These are phyloP conservation scores for Geopyxis carbonaria DNA, from an alignment of 495 filamentous ascomycete genomes.

Conservation along the genomic window DNA sequence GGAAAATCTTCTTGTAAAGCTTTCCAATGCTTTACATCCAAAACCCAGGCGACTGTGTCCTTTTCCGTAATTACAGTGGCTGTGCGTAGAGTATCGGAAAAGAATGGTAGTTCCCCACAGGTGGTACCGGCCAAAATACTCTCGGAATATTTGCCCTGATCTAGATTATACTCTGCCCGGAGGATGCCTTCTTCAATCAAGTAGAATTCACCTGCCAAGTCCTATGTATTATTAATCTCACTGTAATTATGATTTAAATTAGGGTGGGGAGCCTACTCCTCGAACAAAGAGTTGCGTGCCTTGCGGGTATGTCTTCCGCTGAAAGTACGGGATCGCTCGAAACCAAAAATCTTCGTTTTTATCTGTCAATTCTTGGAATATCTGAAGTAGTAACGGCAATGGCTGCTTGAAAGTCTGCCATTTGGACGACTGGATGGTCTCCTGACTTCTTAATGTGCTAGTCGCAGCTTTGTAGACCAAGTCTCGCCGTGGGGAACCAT, in stretches of 20 bases:
- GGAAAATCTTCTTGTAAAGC: constrained; percentile 48
- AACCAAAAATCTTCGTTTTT: constrained; percentile 94
- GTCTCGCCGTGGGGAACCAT: constrained; percentile 57
- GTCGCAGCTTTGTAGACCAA: constrained; percentile 64
- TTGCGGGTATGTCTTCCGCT: constrained; percentile 42
- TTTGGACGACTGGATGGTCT: constrained; percentile 35
- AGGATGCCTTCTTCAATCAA: constrained; percentile 82
- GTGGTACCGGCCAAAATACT: constrained; percentile 83
- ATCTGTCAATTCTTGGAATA: constrained; percentile 67
- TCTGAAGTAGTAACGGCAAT: constrained; percentile 75
- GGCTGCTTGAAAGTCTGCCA: constrained; percentile 82
- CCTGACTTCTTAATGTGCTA: constrained; percentile 45
- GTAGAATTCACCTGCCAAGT: constrained; percentile 52
- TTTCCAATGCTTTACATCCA: constrained; percentile 53
- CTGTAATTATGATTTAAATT: neutral
- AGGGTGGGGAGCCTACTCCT: constrained; percentile 35
- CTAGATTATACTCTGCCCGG: constrained; percentile 70
- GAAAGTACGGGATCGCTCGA: constrained; percentile 53
- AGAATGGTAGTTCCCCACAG: constrained; percentile 91
- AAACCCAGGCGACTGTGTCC: constrained; percentile 64
- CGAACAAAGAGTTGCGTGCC: constrained; percentile 60
- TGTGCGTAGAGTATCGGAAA: constrained; percentile 70
- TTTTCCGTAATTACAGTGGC: constrained; percentile 71
- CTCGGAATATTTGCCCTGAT: constrained; percentile 76
- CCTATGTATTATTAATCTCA: constrained; percentile 9